A percentile compares a stretch with the other conserved stretches of the same genome.
Conservation (phyloP, 2,329 filamentous ascomycete species). For the Myriosclerotinia duriaeana region DNA sequence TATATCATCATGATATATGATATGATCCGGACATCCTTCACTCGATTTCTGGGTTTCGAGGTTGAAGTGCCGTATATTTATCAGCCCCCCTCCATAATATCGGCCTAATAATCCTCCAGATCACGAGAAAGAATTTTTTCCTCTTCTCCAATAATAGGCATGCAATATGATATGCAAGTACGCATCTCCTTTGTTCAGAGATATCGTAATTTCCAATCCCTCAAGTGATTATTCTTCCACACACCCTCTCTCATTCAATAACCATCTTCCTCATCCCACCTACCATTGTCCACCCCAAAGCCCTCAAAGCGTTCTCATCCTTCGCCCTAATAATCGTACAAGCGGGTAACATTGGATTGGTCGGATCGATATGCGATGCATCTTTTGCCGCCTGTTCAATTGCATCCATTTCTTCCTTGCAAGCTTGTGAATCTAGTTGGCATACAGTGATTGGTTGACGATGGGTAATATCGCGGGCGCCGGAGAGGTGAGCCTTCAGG, state of each 20-base stretch:
- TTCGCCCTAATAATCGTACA: conserved; percentile 76
- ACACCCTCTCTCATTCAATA: conserved; percentile 53
- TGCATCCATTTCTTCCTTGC: conserved; percentile 97
- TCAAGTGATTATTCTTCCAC: background rate
- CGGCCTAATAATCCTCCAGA: too few relatives aligned
- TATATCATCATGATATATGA: background rate
- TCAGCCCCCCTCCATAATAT: too few relatives aligned
- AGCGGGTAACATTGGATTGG: conserved; percentile 90
- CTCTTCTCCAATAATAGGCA: too few relatives aligned
- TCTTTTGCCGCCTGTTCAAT: conserved; percentile 96
- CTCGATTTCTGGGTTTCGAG: background rate
- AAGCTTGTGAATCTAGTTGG: conserved; percentile 89
- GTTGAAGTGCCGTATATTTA: too few relatives aligned
- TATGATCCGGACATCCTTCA: background rate
- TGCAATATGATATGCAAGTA: too few relatives aligned
- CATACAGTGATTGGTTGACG: conserved; percentile 95
- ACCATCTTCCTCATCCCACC: conserved; percentile 64
- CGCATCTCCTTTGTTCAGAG: too few relatives aligned
- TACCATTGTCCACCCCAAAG: conserved; percentile 63
- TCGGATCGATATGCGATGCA: conserved; percentile 80
- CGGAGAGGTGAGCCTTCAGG: conserved; percentile 77
- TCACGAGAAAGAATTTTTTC: too few relatives aligned
- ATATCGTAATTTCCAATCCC: background rate
- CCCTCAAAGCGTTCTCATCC: conserved; percentile 64
- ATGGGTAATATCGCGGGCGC: conserved; percentile 82